phyloP scores from a whole-genome alignment of 1,284 basidiomycete species.

The Ceratobasidium sp. region DNA sequence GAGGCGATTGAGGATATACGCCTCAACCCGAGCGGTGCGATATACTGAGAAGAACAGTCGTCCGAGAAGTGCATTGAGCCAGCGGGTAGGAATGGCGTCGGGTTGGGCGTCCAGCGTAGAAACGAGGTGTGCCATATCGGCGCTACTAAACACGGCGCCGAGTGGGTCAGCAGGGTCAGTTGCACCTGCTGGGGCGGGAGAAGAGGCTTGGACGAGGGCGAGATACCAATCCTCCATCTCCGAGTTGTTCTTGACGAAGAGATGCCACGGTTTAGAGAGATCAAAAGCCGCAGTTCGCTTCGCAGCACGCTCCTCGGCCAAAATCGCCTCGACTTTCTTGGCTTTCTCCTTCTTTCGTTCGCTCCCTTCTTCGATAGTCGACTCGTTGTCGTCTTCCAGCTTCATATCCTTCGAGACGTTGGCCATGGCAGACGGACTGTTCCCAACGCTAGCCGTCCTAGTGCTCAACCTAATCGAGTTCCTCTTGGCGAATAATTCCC shows the following conservation, averaged over 20 bases:
- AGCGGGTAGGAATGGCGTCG: conserved; percentile 94
- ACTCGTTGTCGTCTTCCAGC: conserved; percentile 52
- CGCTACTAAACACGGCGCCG: conserved; percentile 68
- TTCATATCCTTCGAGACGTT: conserved; percentile 65
- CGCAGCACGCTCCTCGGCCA: conserved; percentile 53
- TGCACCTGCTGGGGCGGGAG: conserved; percentile 48
- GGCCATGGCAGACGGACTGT: conserved; percentile 52
- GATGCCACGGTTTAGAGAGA: conserved; percentile 76
- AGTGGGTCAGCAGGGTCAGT: conserved; percentile 59
- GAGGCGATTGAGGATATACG: conserved; percentile 83
- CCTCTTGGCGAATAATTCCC: conserved; percentile 86
- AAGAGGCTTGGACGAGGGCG: conserved; percentile 73
- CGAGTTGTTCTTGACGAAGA: conserved; percentile 82
- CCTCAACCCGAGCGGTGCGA: conserved; percentile 79
- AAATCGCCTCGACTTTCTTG: conserved; percentile 56
- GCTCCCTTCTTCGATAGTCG: conserved; percentile 54
- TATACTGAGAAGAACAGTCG: conserved; percentile 93
- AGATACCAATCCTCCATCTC: conserved; percentile 98
- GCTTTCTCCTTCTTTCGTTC: conserved; percentile 55
- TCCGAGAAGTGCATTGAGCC: conserved; percentile 94
- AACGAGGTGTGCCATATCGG: conserved; percentile 86
- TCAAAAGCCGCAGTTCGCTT: conserved; percentile 61
- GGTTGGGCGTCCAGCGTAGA: conserved; percentile 87
- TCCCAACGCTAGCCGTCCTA: conserved; percentile 51
- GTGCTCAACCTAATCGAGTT: conserved; percentile 83